Percentiles rank a stretch among this genome's conserved stretches.
Conservation (phyloP, 2,329 filamentous ascomycete species). For the Fusarium multiceps region DNA sequence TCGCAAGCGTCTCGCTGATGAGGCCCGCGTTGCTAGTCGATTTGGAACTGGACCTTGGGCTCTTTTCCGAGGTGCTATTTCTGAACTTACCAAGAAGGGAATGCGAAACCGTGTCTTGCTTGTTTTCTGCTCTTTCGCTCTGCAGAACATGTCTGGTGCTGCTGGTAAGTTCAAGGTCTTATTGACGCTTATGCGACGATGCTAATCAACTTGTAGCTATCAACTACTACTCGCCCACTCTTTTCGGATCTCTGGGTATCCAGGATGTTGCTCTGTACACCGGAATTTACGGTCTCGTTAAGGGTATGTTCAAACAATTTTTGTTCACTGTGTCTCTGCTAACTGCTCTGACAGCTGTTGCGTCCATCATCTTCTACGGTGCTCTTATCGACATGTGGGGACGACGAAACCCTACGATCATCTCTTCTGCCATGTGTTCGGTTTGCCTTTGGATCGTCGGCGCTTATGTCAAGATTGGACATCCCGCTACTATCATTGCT, state of each 20-base stretch:
- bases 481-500: conserved; percentile 58
- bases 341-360: conserved; percentile 45
- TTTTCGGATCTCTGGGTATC: conserved; percentile 59
- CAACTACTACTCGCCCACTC: conserved; percentile 57
- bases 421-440: conserved; percentile 61
- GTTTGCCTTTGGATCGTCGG: conserved; percentile 64
- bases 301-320: conserved; percentile 35
- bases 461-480: conserved; percentile 63
- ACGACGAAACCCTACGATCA: conserved; percentile 56
- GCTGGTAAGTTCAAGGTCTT: conserved; percentile 42
- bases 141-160: conserved; percentile 57
- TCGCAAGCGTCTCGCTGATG: conserved; percentile 50
- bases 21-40: conserved; percentile 47
- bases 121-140: conserved; percentile 53
- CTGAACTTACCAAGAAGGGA: conserved; percentile 52
- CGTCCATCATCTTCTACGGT: conserved; percentile 56
- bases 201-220: conserved; percentile 47
- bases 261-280: conserved; percentile 59
- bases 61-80: conserved; percentile 50
- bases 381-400: conserved; percentile 56
- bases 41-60: conserved; percentile 51
- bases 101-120: conserved; percentile 56
- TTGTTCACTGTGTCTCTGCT: neutral
- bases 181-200: no score
- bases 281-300: conserved; percentile 62